A percentile compares a stretch with the other conserved stretches of the same genome.
Evolutionary conservation across 1,139 yeast species (phyloP).

Genomic region (Kurtzmaniella natalensis): DNA sequence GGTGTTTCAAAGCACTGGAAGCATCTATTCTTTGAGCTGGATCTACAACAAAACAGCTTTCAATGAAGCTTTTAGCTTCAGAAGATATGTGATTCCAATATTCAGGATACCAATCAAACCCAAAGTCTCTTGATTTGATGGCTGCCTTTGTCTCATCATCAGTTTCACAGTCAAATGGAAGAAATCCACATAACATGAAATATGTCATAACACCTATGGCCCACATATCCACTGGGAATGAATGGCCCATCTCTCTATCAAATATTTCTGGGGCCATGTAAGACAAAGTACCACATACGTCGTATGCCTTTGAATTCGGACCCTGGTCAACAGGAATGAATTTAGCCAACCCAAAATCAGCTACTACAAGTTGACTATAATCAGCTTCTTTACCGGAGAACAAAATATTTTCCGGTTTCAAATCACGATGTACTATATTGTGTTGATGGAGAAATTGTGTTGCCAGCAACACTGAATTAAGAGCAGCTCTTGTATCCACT

Average conservation of each 20-base stretch:
- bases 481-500: slow-evolving; percentile 44
- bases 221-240: slow-evolving; percentile 67
- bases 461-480: slow-evolving; percentile 25
- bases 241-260: slow-evolving; percentile 49
- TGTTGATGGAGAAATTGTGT: slow-evolving; percentile 28
- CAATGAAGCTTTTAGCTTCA: slow-evolving; percentile 56
- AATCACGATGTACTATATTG: slow-evolving; percentile 38
- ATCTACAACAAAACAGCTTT: slow-evolving; percentile 49
- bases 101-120: slow-evolving; percentile 51
- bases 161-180: slow-evolving; percentile 76
- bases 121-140: slow-evolving; percentile 51
- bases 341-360: slow-evolving; percentile 68
- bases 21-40: slow-evolving; percentile 46
- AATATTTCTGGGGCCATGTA: slow-evolving; percentile 72
- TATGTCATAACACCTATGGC: slow-evolving; percentile 72
- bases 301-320: slow-evolving; percentile 22
- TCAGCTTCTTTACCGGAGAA: slow-evolving; percentile 17
- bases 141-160: slow-evolving; percentile 67
- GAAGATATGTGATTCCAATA: slow-evolving; percentile 55
- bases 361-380: slow-evolving; percentile 51
- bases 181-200: slow-evolving; percentile 69
- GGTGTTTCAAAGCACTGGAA: slow-evolving; percentile 43
- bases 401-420: slow-evolving; percentile 39
- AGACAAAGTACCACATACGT: slow-evolving; percentile 61
- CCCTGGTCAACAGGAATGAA: slow-evolving; percentile 13